A percentile compares a stretch with the other conserved stretches of the same genome.
phyloP scores from a whole-genome alignment of 192 early-diverging fungal genomes.

The Umbelopsis sp. region DNA sequence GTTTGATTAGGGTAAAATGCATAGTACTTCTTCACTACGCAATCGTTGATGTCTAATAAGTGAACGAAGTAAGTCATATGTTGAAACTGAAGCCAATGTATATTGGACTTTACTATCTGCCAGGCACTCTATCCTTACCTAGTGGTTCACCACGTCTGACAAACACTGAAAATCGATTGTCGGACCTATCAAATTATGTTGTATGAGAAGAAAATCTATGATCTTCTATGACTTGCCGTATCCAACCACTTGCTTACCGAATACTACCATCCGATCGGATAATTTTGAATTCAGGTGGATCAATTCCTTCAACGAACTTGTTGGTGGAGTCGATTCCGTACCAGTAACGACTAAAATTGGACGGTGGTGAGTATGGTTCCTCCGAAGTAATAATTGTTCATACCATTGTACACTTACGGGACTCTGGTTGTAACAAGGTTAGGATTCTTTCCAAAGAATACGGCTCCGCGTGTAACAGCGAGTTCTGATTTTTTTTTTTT shows the following conservation, averaged over 20 bases:
- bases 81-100: no score
- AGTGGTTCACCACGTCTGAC: slow-evolving; percentile 45
- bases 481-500: slow-evolving; percentile 23
- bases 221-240: background rate
- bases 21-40: slow-evolving; percentile 41
- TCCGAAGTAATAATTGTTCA: background rate
- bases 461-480: slow-evolving; percentile 50
- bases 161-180: slow-evolving; percentile 52
- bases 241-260: slow-evolving; percentile 14
- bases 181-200: background rate
- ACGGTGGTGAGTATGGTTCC: background rate
- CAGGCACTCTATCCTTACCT: background rate
- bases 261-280: slow-evolving; percentile 45
- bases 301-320: slow-evolving; percentile 44
- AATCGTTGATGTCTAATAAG: slow-evolving; percentile 45
- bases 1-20: slow-evolving; percentile 37
- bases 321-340: slow-evolving; percentile 52
- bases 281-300: slow-evolving; percentile 50
- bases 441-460: slow-evolving; percentile 44
- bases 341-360: slow-evolving; percentile 36
- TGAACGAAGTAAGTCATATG: no score
- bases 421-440: slow-evolving; percentile 27
- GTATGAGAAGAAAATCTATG: background rate
- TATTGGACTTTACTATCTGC: no score
- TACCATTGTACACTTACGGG: background rate